Evolutionary conservation across 768 basidiomycete species (phyloP), one percentile per base, ranked within the genome.

Genomic region (Collybia sordida): DNA sequence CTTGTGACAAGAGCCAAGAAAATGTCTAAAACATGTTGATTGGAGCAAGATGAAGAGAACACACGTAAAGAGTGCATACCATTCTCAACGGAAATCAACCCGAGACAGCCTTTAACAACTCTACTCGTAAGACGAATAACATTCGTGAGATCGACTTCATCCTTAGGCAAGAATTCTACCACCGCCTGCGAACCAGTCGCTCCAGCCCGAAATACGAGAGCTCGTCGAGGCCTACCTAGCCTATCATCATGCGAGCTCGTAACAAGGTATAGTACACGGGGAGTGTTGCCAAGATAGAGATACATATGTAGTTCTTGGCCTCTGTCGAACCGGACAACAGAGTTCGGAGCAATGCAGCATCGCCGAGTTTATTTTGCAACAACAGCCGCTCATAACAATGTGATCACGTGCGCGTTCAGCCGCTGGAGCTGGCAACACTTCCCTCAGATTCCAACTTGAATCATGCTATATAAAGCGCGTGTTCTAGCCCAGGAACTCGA

Each of bases 1-100:
- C 85, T 80, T 5, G 86, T 85, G 46, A 96, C 77, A 36, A 95
- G 74, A 15, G 90, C 87, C 22, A 97, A 79, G 70, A 97, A 98
- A 45, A 92, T 79, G 57, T 94, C 93, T 92, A 31, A 31, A 31
- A 12, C 31, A 31, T 11, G 31, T 11, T 12, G 50, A 19, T n/a
- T 45, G 42, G 24, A 14, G 39, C 15, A 57, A 53, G 56, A 31
- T 4, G 9, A n/a, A 49, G 41, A 19, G 11, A 18, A 15, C 15
- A 25, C 21, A 36, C 51, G 37, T 24, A 45, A 27, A 45, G 23
- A 49, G 34, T 22, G 9, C 80, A 58, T 52, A 83, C 88, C 86
- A 59, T 82, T 82, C 27, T 85, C 83, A 17, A 92, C 72, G 11
- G 80, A 82, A 40, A 92, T 87, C 47, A 92, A 71, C 4, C 94